Conservation (phyloP, 140 eudicot genomes). For the Cichorium intybus region DNA sequence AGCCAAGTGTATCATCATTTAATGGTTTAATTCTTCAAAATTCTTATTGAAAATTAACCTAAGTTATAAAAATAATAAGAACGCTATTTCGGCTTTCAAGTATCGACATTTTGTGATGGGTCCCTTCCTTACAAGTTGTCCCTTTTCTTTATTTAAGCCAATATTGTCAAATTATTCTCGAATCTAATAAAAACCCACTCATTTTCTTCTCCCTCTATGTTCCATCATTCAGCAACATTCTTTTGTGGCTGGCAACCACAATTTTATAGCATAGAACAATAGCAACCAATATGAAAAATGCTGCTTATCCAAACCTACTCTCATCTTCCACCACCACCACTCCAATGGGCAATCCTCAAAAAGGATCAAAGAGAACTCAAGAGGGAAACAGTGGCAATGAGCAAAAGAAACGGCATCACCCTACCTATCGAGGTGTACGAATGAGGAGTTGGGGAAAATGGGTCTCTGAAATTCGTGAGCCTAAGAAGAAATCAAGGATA, state of each 20-base stretch:
- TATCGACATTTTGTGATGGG: not conserved
- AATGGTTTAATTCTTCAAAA: not conserved
- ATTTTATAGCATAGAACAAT: constrained; percentile 28
- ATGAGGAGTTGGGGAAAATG: constrained; percentile 72
- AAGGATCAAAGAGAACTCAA: constrained; percentile 24
- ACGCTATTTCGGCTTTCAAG: constrained; percentile 11
- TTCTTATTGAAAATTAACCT: not conserved
- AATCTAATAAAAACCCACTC: constrained; percentile 39
- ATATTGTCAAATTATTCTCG: constrained; percentile 22
- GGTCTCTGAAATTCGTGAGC: constrained; percentile 77
- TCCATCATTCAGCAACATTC: constrained; percentile 37
- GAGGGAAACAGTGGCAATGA: constrained; percentile 26
- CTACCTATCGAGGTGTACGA: constrained; percentile 57
- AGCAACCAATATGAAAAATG: constrained; percentile 33
- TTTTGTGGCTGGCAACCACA: constrained; percentile 30
- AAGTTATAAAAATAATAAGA: not conserved
- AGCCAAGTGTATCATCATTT: not conserved
- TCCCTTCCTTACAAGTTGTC: constrained; percentile 9
- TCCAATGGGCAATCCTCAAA: not conserved
- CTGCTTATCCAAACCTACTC: constrained; percentile 2
- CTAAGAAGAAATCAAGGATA: constrained; percentile 70
- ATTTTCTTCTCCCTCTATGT: constrained; percentile 22
- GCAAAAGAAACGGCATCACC: constrained; percentile 21
- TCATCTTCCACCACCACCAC: not conserved
- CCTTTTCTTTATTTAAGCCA: constrained; percentile 30